Conservation (phyloP, 2,329 filamentous ascomycete species). For the Cytospora schulzeri region DNA sequence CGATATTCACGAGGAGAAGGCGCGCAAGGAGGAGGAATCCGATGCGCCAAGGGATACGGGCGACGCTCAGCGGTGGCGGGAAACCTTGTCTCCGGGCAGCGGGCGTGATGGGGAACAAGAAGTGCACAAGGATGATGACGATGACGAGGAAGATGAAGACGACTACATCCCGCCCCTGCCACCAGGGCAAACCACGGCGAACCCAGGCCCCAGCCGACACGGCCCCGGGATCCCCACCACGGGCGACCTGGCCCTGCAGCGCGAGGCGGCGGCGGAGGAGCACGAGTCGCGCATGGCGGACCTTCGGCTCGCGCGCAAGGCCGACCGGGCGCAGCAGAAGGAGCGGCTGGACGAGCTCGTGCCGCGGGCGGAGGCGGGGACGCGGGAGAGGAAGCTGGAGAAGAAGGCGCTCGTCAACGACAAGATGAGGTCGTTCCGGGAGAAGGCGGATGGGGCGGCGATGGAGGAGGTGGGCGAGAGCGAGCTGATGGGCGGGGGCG, state of each 20-base stretch:
- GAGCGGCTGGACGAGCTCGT: conserved; percentile 77
- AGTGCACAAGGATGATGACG: conserved; percentile 32
- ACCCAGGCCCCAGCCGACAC: conserved; percentile 34
- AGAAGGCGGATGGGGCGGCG: conserved; percentile 51
- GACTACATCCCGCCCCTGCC: conserved; percentile 55
- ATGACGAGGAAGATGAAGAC: conserved; percentile 59
- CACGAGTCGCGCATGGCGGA: conserved; percentile 49
- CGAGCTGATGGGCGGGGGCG: conserved; percentile 76
- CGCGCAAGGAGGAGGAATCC: background rate
- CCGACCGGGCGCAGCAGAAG: conserved; percentile 67
- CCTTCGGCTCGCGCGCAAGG: conserved; percentile 62
- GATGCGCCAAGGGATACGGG: conserved; percentile 35
- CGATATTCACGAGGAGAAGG: background rate
- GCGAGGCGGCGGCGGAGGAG: conserved; percentile 54
- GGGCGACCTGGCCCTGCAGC: conserved; percentile 70
- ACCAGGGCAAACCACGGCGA: conserved; percentile 51
- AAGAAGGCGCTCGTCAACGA: conserved; percentile 76
- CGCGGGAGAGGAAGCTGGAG: conserved; percentile 81
- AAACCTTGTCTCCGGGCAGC: conserved; percentile 15
- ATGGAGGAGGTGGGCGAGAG: conserved; percentile 66
- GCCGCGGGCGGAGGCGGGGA: conserved; percentile 81
- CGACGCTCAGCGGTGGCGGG: conserved; percentile 16
- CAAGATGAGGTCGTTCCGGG: conserved; percentile 71
- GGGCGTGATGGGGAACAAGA: conserved; percentile 16
- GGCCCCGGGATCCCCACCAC: conserved; percentile 69